A percentile compares a stretch with the other conserved stretches of the same genome.
phyloP scores from a whole-genome alignment of 805 yeast genomes.

The Priceomyces haplophilus region DNA sequence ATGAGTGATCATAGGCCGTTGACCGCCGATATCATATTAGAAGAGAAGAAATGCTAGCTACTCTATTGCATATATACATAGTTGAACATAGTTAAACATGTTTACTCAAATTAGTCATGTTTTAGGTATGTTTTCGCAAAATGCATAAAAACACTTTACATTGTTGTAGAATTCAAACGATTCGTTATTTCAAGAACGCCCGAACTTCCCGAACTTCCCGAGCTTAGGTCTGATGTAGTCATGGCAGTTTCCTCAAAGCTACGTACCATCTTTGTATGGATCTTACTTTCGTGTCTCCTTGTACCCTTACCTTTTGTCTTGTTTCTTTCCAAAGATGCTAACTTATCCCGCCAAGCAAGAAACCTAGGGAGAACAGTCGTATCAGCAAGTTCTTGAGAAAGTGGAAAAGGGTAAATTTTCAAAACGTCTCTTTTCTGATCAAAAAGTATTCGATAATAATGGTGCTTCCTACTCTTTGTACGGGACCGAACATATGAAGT shows the following conservation, averaged over 20 bases:
- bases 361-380: slow-evolving; percentile 6
- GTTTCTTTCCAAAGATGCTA: not conserved
- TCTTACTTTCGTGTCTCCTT: too few relatives aligned
- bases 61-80: not conserved
- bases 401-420: slow-evolving; percentile 3
- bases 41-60: slow-evolving; percentile 1
- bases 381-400: slow-evolving; percentile 2
- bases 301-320: too few relatives aligned
- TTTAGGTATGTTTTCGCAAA: too few relatives aligned
- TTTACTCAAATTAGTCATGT: too few relatives aligned
- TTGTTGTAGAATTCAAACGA: too few relatives aligned
- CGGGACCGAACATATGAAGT: not conserved
- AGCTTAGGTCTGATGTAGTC: not conserved
- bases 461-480: not conserved
- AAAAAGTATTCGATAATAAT: slow-evolving; percentile 1
- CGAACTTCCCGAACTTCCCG: not conserved
- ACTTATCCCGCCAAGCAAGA: slow-evolving; percentile 3
- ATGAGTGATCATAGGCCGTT: slow-evolving; percentile 46
- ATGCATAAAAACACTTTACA: too few relatives aligned
- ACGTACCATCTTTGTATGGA: too few relatives aligned
- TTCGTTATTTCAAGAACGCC: too few relatives aligned
- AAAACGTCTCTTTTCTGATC: slow-evolving; percentile 1
- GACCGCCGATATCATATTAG: slow-evolving; percentile 16
- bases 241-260: too few relatives aligned
- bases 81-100: not conserved